Evolutionary conservation across 345 rosid genomes (phyloP).

Genomic region (Euclidium syriacum): DNA sequence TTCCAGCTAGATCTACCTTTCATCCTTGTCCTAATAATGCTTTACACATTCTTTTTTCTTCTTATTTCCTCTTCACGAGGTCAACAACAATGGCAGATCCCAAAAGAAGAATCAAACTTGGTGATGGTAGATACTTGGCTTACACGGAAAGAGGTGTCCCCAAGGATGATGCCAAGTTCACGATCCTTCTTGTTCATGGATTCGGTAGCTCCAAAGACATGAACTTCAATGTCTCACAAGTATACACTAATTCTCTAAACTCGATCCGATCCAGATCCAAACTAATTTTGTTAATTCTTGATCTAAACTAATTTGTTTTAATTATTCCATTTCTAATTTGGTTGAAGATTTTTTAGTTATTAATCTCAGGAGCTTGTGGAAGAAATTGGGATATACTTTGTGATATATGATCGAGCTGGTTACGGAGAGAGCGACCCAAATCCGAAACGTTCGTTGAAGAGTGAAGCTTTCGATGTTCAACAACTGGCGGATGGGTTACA

Average conservation of each 20-base stretch:
- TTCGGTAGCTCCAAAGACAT: slow-evolving; percentile 96
- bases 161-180: slow-evolving; percentile 50
- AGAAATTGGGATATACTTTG: slow-evolving; percentile 59
- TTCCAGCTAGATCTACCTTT: slow-evolving; percentile 20
- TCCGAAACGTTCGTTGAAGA: slow-evolving; percentile 58
- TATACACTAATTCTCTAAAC: slow-evolving; percentile 24
- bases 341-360: slow-evolving; percentile 30
- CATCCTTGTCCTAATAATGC: slow-evolving; percentile 13
- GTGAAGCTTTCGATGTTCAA: slow-evolving; percentile 73
- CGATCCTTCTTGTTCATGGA: slow-evolving; percentile 75
- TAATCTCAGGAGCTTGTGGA: slow-evolving; percentile 68
- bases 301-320: too few relatives aligned
- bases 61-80: neutral
- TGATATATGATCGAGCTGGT: slow-evolving; percentile 81
- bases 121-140: slow-evolving; percentile 74
- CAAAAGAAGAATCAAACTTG: slow-evolving; percentile 48
- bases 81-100: slow-evolving; percentile 24
- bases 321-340: too few relatives aligned
- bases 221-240: slow-evolving; percentile 72
- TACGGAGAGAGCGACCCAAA: slow-evolving; percentile 86
- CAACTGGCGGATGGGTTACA: slow-evolving; percentile 72
- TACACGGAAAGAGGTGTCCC: slow-evolving; percentile 75
- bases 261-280: neutral
- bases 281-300: neutral
- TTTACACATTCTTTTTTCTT: slow-evolving; percentile 10